Percentiles rank a stretch among this genome's conserved stretches.
These are phyloP conservation scores for Linnemannia zychae DNA, from an alignment of 192 early-diverging fungal genomes.

Conservation along the genomic window DNA sequence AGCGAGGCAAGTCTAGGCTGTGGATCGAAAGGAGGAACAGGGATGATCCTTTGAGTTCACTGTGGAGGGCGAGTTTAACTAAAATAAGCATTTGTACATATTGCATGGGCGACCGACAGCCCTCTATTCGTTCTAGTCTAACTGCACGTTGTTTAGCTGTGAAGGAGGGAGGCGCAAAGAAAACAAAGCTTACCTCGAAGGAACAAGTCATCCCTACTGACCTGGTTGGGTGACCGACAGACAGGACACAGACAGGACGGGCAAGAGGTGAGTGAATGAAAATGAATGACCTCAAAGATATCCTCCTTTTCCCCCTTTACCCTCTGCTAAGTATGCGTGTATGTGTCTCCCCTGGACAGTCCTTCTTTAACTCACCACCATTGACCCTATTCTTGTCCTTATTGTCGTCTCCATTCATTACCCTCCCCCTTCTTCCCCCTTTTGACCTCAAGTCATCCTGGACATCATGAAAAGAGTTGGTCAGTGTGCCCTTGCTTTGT, in stretches of 20 bases:
- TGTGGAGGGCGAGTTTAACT: background rate
- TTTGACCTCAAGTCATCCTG: background rate
- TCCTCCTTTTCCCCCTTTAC: background rate
- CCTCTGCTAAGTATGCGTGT: background rate
- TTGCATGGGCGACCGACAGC: background rate
- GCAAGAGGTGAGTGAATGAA: too few relatives aligned
- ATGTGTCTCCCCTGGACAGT: background rate
- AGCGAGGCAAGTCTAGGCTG: background rate
- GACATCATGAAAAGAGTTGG: background rate
- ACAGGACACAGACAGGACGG: background rate
- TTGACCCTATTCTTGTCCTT: background rate
- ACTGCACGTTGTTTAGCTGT: background rate
- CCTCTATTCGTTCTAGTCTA: background rate
- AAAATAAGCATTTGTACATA: background rate
- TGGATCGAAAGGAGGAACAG: background rate
- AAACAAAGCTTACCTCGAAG: too few relatives aligned
- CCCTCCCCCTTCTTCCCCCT: background rate
- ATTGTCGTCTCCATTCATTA: background rate
- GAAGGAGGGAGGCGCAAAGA: too few relatives aligned
- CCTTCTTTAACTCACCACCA: background rate
- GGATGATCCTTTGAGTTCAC: background rate
- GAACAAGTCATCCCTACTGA: background rate
- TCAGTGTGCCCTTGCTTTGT: background rate
- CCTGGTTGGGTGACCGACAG: background rate
- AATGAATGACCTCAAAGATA: background rate